Conservation (phyloP, 257 asterid genomes). For the Solanum arcanum region DNA sequence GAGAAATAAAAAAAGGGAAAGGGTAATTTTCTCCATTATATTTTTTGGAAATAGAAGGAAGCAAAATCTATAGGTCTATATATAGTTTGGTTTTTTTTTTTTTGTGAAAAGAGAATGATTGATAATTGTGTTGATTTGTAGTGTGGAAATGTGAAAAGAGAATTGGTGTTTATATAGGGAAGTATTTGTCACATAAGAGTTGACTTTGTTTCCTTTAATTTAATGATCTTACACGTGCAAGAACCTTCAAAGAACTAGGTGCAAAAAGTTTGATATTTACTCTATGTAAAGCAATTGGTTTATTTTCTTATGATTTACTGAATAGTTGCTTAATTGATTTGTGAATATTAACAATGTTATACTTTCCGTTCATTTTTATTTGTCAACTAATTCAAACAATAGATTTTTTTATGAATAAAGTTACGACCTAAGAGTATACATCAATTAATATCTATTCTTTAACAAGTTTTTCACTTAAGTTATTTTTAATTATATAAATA, state of each 20-base stretch:
- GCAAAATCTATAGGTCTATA: not conserved
- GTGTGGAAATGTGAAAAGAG: not conserved
- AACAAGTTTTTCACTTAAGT: not conserved
- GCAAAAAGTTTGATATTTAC: not conserved
- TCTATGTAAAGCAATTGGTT: not conserved
- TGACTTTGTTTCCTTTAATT: not conserved
- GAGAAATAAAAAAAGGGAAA: conserved; percentile 9
- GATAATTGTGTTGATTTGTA: not conserved
- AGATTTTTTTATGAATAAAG: not conserved
- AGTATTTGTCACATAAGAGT: not conserved
- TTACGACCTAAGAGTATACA: not conserved
- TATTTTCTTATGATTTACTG: not conserved
- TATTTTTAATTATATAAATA: no score
- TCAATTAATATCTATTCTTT: not conserved
- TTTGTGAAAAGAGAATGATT: not conserved
- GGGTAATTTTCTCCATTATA: conserved; percentile 4
- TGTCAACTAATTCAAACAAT: rapidly evolving
- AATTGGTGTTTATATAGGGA: conserved; percentile 21
- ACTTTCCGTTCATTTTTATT: not conserved
- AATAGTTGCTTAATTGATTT: not conserved
- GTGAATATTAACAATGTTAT: no score
- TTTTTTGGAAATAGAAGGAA: not conserved
- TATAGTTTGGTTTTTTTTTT: no score
- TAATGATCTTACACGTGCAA: not conserved
- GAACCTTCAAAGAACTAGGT: not conserved